Conservation (phyloP, 148 eudicot species). For the Chenopodium album region DNA sequence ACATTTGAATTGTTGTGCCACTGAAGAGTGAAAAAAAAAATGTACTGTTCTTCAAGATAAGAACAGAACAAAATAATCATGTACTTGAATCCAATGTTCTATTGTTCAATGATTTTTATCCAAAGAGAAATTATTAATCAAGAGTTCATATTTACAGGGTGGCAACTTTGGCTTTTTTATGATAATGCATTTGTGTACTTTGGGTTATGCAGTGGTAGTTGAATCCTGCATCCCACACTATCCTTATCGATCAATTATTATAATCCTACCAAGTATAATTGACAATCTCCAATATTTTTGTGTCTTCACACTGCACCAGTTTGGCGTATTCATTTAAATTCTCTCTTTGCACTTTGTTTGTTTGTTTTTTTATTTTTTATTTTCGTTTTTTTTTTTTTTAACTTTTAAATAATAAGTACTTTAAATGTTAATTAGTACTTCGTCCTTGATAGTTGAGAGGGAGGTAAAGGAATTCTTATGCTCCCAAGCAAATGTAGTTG, state of each 20-base stretch:
- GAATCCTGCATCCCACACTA: background rate
- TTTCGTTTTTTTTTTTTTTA: no score
- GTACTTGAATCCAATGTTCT: conserved; percentile 16
- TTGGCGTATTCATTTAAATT: no score
- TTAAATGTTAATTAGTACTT: no score
- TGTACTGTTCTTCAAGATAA: conserved; percentile 5
- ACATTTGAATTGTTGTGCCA: conserved; percentile 3
- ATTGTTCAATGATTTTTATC: conserved; percentile 10
- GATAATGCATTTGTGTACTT: background rate
- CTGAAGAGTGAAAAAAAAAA: background rate
- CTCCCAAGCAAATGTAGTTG: no score
- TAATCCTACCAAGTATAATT: no score
- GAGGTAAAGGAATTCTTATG: no score
- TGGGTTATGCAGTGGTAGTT: conserved; percentile 3
- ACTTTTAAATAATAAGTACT: no score
- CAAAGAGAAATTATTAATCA: background rate
- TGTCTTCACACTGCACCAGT: no score
- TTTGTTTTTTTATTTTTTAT: no score
- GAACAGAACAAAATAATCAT: conserved; percentile 15
- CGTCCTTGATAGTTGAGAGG: no score
- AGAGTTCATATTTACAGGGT: conserved; percentile 18
- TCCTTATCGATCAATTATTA: background rate
- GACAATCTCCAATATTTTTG: no score
- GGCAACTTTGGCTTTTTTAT: conserved; percentile 13
- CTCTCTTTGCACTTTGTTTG: no score